A percentile compares a stretch with the other conserved stretches of the same genome.
Evolutionary conservation across 306 rosid genomes (phyloP).

Genomic region (Sicyos edulis): DNA sequence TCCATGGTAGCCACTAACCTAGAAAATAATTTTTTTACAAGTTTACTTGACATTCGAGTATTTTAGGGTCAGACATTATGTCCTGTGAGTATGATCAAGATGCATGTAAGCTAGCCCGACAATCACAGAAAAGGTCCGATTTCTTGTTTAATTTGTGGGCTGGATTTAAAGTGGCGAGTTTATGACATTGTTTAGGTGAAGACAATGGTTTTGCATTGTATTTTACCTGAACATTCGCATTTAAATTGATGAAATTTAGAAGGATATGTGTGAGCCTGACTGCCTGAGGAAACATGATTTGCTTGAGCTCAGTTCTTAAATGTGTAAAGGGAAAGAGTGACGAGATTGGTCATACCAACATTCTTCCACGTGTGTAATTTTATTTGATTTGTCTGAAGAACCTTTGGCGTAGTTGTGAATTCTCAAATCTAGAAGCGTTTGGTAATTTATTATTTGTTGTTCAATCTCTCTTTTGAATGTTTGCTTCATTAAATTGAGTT

Average conservation of each 20-base stretch:
- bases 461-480: conserved; percentile 4
- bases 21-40: too few species aligned
- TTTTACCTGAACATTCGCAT: background rate
- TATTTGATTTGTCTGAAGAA: background rate
- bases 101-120: too few species aligned
- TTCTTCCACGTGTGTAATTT: conserved; percentile 6
- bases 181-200: background rate
- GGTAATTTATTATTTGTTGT: background rate
- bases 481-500: background rate
- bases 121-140: background rate
- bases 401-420: too few species aligned
- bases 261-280: background rate
- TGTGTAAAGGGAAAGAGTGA: background rate
- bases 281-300: background rate
- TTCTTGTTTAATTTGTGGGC: background rate
- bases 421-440: conserved; percentile 9
- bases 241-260: background rate
- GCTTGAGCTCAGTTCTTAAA: background rate
- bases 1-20: too few species aligned
- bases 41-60: too few species aligned
- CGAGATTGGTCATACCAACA: background rate
- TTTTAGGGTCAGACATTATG: too few species aligned
- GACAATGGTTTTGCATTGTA: background rate
- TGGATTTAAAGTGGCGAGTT: background rate
- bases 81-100: too few species aligned